Conservation (phyloP, 2,329 filamentous ascomycete species). For the Fusarium dlaminii region DNA sequence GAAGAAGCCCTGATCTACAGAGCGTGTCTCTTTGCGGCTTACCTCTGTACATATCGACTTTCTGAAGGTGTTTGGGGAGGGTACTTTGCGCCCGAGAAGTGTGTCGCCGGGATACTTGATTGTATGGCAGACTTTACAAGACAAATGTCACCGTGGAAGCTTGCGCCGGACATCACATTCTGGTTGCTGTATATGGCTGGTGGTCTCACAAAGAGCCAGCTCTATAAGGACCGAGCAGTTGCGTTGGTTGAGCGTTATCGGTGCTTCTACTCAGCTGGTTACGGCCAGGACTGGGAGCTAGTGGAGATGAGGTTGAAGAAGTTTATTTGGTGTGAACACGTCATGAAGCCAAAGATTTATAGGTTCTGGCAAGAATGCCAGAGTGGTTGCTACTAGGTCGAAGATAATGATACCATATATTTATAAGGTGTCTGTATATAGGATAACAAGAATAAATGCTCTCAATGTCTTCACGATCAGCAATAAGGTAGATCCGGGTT, state of each 20-base stretch:
- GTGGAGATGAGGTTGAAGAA: background rate
- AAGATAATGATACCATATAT: background rate
- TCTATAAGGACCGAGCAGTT: background rate
- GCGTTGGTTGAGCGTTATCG: background rate
- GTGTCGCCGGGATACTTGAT: background rate
- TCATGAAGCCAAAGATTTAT: background rate
- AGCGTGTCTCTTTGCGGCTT: slow-evolving; percentile 2
- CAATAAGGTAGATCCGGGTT: background rate
- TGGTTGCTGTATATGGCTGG: background rate
- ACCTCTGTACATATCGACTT: slow-evolving; percentile 11
- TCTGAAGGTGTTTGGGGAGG: slow-evolving; percentile 1
- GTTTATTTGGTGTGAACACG: background rate
- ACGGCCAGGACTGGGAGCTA: background rate
- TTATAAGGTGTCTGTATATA: background rate
- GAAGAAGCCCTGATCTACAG: background rate
- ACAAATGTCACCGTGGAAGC: slow-evolving; percentile 2
- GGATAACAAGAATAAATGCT: fast-evolving
- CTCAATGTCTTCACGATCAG: fast-evolving
- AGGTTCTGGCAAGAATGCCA: background rate
- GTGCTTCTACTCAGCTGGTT: background rate
- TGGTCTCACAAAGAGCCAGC: background rate
- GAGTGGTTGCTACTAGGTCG: background rate
- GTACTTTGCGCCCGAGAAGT: background rate
- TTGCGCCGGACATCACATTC: background rate
- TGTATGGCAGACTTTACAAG: background rate